A percentile compares a stretch with the other conserved stretches of the same genome.
phyloP scores from a whole-genome alignment of 768 basidiomycete species.

The Sporobolomyces pararoseus region DNA sequence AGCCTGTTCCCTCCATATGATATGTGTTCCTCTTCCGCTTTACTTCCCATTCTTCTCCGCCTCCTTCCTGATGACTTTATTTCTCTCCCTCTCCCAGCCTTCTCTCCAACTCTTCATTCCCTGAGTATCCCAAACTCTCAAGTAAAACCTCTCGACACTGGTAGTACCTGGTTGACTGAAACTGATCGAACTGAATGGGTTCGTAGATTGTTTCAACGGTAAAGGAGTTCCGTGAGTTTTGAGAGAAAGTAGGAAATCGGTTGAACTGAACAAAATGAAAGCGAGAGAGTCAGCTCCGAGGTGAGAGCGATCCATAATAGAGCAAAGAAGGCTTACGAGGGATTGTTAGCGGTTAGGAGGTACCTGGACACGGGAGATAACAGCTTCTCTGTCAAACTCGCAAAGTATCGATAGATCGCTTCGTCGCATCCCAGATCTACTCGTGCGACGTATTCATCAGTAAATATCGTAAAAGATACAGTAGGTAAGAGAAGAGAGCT shows the following conservation, averaged over 20 bases:
- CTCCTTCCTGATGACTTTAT: no score
- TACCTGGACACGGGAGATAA: not conserved
- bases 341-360: not conserved
- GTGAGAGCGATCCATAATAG: not conserved
- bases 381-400: slow-evolving; percentile 69
- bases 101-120: not conserved
- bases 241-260: slow-evolving; percentile 26
- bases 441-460: not conserved
- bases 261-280: not conserved
- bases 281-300: not conserved
- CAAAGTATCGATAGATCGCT: slow-evolving; percentile 68
- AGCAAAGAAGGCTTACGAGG: not conserved
- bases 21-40: no score
- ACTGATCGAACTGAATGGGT: not conserved
- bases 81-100: slow-evolving; percentile 8
- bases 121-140: not conserved
- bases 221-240: slow-evolving; percentile 27
- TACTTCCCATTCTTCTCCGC: no score
- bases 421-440: slow-evolving; percentile 53
- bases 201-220: slow-evolving; percentile 1
- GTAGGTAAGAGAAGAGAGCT: not conserved
- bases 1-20: no score
- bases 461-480: not conserved
- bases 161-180: slow-evolving; percentile 2
- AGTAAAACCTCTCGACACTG: slow-evolving; percentile 27